Conservation (phyloP, 108 stramenopile species). For the Cyclotella sp. region DNA sequence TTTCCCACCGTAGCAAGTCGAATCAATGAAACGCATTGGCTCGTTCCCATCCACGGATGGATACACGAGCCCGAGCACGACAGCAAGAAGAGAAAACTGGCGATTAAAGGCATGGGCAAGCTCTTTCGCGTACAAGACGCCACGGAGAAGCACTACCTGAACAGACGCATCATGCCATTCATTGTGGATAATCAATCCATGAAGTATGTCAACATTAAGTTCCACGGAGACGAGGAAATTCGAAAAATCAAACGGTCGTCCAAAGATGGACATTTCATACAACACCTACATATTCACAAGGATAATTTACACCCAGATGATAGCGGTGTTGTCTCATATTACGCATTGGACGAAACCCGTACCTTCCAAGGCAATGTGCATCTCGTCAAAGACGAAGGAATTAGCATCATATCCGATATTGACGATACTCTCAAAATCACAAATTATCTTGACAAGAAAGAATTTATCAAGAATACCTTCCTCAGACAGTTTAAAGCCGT, state of each 20-base stretch:
- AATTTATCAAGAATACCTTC: conserved; percentile 52
- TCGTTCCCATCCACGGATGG: conserved; percentile 55
- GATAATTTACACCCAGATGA: conserved; percentile 5
- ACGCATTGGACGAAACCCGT: conserved; percentile 15
- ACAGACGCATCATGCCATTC: conserved; percentile 47
- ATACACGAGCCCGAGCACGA: conserved; percentile 50
- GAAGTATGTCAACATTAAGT: conserved; percentile 27
- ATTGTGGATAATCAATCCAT: conserved; percentile 48
- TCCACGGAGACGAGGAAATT: conserved; percentile 10
- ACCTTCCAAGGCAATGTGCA: conserved; percentile 32
- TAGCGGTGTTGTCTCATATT: conserved; percentile 12
- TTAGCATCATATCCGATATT: conserved; percentile 56
- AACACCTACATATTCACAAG: conserved; percentile 3
- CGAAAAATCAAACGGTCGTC: conserved; percentile 29
- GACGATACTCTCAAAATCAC: conserved; percentile 61
- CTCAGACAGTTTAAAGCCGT: conserved; percentile 47
- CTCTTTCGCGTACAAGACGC: conserved; percentile 33
- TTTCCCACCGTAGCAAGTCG: conserved; percentile 47
- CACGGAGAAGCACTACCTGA: conserved; percentile 27
- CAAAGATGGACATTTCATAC: conserved; percentile 52
- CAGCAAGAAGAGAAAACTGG: conserved; percentile 34
- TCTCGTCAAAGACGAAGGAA: conserved; percentile 33
- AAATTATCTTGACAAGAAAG: conserved; percentile 49
- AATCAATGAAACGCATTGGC: conserved; percentile 39
- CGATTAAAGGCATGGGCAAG: conserved; percentile 33